Evolutionary conservation across 176 grass and related monocot species (phyloP).

Genomic region (Oryza rufipogon): DNA sequence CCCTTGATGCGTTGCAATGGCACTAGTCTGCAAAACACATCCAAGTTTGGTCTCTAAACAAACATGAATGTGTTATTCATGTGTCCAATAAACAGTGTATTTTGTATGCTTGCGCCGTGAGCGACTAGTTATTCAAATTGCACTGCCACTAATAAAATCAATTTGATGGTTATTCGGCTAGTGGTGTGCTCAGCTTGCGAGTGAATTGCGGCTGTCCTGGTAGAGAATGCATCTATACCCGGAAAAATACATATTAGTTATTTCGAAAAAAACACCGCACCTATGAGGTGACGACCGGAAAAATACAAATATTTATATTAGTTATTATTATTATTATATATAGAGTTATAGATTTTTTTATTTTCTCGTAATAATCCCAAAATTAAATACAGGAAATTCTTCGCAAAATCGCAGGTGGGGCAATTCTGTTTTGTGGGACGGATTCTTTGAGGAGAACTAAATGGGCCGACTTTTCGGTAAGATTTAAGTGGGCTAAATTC

Average conservation of each 20-base stretch:
- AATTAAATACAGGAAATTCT: no score
- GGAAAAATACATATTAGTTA: no score
- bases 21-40: not conserved
- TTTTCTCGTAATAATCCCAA: not conserved
- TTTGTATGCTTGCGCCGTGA: not conserved
- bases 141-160: not conserved
- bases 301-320: no score
- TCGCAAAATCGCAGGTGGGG: no score
- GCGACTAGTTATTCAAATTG: not conserved
- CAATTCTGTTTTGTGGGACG: no score
- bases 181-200: not conserved
- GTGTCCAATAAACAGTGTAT: slow-evolving; percentile 11
- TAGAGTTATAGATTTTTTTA: not conserved
- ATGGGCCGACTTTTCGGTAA: no score
- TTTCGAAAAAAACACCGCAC: no score
- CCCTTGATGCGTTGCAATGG: slow-evolving; percentile 56
- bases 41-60: not conserved
- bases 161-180: no score
- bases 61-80: not conserved
- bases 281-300: no score
- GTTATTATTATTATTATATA: no score
- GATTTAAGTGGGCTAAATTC: no score
- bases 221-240: not conserved
- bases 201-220: not conserved
- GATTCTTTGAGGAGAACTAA: no score